A percentile compares a stretch with the other conserved stretches of the same genome.
Conservation (phyloP, 192 early-diverging fungal species). For the Helicostylum pulchrum region DNA sequence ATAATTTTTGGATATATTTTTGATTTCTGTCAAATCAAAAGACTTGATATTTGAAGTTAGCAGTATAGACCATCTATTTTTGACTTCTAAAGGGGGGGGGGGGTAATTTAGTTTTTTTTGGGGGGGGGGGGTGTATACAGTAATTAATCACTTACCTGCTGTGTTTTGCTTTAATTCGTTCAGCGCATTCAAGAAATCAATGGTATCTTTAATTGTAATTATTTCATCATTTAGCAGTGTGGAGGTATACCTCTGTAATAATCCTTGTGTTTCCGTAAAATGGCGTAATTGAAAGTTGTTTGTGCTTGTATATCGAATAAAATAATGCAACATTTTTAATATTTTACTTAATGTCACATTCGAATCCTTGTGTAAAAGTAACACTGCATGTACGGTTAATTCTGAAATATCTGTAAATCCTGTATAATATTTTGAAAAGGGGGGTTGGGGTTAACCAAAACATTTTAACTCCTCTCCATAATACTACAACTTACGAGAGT, state of each 20-base stretch:
- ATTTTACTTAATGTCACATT: constrained; percentile 19
- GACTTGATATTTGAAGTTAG: not conserved
- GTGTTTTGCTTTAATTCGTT: not conserved
- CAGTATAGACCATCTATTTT: constrained; percentile 8
- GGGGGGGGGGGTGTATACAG: not conserved
- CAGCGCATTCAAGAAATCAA: constrained; percentile 24
- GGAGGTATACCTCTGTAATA: constrained; percentile 12
- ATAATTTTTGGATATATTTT: constrained; percentile 8
- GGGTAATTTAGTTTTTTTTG: not conserved
- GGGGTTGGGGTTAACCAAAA: not conserved
- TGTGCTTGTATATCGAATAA: constrained; percentile 10
- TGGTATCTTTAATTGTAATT: constrained; percentile 20
- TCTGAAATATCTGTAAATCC: constrained; percentile 16
- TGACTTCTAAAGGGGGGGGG: not conserved
- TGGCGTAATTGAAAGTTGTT: constrained; percentile 10
- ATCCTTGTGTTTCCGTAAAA: constrained; percentile 14
- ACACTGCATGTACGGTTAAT: constrained; percentile 19
- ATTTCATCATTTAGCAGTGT: constrained; percentile 17
- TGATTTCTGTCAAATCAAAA: not conserved
- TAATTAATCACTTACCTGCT: not conserved
- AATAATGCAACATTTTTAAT: constrained; percentile 25
- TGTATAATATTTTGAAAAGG: not conserved
- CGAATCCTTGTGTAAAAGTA: constrained; percentile 26
- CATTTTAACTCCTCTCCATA: not conserved
- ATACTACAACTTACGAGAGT: constrained; percentile 18